Conservation (phyloP, 257 asterid species). For the Solanum raphanifolium region DNA sequence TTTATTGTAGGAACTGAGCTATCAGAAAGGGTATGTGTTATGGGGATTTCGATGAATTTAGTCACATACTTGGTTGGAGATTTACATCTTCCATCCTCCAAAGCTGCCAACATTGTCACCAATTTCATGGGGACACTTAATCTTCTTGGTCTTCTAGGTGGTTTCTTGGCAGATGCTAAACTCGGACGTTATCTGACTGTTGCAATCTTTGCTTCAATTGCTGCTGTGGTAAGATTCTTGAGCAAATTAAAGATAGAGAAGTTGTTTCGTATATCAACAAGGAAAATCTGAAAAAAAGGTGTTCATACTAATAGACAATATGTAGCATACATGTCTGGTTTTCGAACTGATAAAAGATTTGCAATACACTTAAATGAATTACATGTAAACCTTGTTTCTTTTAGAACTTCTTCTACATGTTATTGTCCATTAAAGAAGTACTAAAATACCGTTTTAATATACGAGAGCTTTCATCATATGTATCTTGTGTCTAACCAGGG, state of each 20-base stretch:
- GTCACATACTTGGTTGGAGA: constrained; percentile 73
- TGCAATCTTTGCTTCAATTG: constrained; percentile 49
- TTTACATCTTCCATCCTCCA: constrained; percentile 63
- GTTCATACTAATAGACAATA: neutral
- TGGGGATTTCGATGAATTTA: constrained; percentile 82
- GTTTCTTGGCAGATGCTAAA: constrained; percentile 78
- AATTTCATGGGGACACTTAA: constrained; percentile 89
- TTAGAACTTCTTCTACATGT: neutral
- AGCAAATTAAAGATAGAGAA: neutral
- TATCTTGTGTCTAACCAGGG: constrained; percentile 33
- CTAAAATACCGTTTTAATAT: neutral
- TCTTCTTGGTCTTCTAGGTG: constrained; percentile 77
- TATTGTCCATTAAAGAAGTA: neutral
- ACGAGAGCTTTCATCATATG: neutral
- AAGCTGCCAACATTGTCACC: constrained; percentile 69
- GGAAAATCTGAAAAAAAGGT: neutral
- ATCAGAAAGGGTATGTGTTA: constrained; percentile 78
- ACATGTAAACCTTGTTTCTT: neutral
- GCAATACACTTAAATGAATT: neutral
- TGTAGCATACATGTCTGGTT: neutral
- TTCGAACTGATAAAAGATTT: neutral
- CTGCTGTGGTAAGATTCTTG: constrained; percentile 48
- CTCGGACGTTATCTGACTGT: constrained; percentile 81
- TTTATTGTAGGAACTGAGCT: constrained; percentile 55
- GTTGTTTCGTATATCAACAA: neutral